Evolutionary conservation across 2,329 filamentous ascomycete genomes (phyloP).

Genomic region (Ophiostoma novo-ulmi): DNA sequence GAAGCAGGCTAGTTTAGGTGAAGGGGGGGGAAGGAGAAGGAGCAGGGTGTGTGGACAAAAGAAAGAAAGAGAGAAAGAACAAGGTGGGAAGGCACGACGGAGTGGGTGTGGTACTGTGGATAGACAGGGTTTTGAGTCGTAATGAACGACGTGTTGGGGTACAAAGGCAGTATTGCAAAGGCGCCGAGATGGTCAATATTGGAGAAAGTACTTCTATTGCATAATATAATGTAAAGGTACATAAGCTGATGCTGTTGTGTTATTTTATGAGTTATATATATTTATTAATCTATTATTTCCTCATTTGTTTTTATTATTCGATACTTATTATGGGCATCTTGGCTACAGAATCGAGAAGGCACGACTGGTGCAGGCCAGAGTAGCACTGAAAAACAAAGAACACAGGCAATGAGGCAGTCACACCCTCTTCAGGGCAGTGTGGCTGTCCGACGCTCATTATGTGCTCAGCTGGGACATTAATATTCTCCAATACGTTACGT

Average conservation of each 20-base stretch:
- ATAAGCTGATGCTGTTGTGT: not conserved
- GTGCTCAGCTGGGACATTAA: constrained; percentile 5
- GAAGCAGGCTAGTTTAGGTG: constrained; percentile 19
- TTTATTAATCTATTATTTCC: not conserved
- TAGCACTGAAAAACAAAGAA: constrained; percentile 1
- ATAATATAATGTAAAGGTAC: not conserved
- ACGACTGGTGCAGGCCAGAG: constrained; percentile 7
- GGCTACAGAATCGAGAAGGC: constrained; percentile 4
- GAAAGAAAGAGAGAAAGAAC: not conserved
- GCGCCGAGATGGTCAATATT: not conserved
- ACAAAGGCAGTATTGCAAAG: constrained; percentile 12
- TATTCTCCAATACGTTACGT: not conserved
- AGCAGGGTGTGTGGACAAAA: constrained; percentile 19
- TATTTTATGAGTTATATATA: not conserved
- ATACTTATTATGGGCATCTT: not conserved
- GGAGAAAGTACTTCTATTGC: not conserved
- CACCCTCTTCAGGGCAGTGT: constrained; percentile 9
- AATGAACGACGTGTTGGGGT: constrained; percentile 11
- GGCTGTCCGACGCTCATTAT: not conserved
- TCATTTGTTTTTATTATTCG: not conserved
- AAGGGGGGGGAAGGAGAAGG: constrained; percentile 5
- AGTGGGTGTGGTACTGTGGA: constrained; percentile 11
- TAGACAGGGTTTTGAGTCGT: constrained; percentile 9
- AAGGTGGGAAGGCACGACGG: not conserved
- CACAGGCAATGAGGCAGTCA: constrained; percentile 4